Percentiles rank a stretch among this genome's conserved stretches.
Evolutionary conservation across 106 monocot species (phyloP).

Genomic region (Vanilla planifolia): DNA sequence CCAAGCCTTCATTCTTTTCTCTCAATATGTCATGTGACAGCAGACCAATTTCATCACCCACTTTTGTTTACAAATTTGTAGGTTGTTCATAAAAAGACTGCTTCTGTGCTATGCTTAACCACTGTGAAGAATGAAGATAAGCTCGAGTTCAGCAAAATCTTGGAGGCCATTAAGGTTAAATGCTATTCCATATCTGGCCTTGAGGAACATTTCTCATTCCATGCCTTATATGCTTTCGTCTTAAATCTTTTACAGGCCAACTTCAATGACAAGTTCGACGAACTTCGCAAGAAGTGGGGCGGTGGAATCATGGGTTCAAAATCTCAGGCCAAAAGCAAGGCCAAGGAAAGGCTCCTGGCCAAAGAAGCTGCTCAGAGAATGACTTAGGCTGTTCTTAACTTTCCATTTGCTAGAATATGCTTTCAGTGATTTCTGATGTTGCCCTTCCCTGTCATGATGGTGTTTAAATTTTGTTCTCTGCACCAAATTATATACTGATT

Average conservation of each 20-base stretch:
- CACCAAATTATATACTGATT: too few relatives aligned
- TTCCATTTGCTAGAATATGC: too few relatives aligned
- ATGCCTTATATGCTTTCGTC: not conserved
- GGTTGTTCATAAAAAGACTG: slow-evolving; percentile 75
- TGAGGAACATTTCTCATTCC: not conserved
- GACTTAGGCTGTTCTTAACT: too few relatives aligned
- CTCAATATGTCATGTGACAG: not conserved
- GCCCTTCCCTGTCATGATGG: too few relatives aligned
- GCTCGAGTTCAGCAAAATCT: slow-evolving; percentile 76
- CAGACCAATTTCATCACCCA: not conserved
- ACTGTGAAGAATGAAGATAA: slow-evolving; percentile 89
- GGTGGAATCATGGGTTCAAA: slow-evolving; percentile 94
- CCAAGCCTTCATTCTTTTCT: not conserved
- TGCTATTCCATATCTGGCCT: not conserved
- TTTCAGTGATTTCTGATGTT: too few relatives aligned
- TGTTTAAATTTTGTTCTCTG: too few relatives aligned
- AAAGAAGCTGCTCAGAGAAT: slow-evolving; percentile 92
- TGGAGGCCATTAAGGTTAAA: slow-evolving; percentile 73
- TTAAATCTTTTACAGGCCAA: slow-evolving; percentile 44
- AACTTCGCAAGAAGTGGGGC: slow-evolving; percentile 90
- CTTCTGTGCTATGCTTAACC: slow-evolving; percentile 60
- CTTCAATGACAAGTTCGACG: slow-evolving; percentile 92
- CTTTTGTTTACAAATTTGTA: slow-evolving; percentile 2
- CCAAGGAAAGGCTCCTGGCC: slow-evolving; percentile 55
- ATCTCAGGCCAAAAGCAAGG: slow-evolving; percentile 85